Base-by-base conservation (phyloP, 2,329 filamentous ascomycete species). In the Neonectria punicea region DNA sequence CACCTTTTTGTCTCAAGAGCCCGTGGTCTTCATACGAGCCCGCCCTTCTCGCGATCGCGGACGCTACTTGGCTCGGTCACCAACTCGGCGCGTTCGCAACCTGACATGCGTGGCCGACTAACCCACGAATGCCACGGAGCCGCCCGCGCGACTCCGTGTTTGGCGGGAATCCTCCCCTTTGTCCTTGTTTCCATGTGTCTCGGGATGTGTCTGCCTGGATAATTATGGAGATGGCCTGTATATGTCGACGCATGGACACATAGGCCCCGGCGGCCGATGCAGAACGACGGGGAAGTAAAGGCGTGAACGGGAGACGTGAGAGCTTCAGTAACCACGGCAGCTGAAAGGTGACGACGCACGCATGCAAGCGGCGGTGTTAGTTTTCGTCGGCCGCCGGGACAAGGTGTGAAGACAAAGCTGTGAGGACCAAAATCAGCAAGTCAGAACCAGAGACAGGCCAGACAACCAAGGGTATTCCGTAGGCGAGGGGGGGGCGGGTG, bases 121-220 rank as follows among this genome's bases (percentile, higher is more conserved):
- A 51, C 50, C 55, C 61, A 59, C 61, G 50, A 58, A 58, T 49
- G 30, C 25, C 14, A 39, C 25, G 54, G 43, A 57, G 30, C 54
- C 49, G 22, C 41, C 50, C 51, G 57, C 34, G 16, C 13, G 47
- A 47, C 16, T 53, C 41, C 54, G 30, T 30, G 36, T 53, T n/a
- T 39, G 22, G 39, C 47, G 9, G 18, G 11, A 53, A 36, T 53
- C 3, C 47, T 47, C 22, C 11, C 16, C 16, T 57, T 20, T 32
- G 46, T 43, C 46, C 34, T 43, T 20, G 16, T 20, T 16, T 4
- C 39, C 39, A n/a, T 43, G 20, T 49, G 28, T 46, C 8, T 53
- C 43, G 8, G n/a, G 49, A 28, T 43, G 56, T 59, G 56, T 63
- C 61, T 64, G 61, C 61, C 61, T 64, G 44, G 61, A 62, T 36